These are phyloP conservation scores for Rhododendron kiyosumense DNA, from an alignment of 148 eudicot species.

Conservation along the genomic window DNA sequence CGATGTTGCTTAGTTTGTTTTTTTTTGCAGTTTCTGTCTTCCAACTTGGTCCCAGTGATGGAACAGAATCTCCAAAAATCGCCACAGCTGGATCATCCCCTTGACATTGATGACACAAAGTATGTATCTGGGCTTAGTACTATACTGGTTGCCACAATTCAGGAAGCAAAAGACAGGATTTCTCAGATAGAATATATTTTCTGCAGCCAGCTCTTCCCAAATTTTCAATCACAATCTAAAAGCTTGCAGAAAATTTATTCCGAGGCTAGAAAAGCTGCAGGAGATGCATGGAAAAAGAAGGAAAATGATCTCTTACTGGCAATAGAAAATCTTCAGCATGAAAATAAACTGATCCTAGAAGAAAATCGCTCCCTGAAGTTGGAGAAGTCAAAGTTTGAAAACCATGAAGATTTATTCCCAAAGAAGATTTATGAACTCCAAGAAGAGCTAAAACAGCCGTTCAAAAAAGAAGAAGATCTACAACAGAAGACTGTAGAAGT, in stretches of 20 bases:
- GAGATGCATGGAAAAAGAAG: conserved; percentile 52
- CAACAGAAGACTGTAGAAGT: conserved; percentile 32
- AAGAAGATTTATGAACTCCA: conserved; percentile 32
- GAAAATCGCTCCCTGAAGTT: conserved; percentile 39
- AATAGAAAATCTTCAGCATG: conserved; percentile 40
- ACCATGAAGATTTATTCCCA: not conserved
- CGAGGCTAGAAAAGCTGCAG: conserved; percentile 63
- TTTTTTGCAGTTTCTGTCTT: conserved; percentile 8
- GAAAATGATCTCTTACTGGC: conserved; percentile 42
- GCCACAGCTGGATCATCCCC: conserved; percentile 24
- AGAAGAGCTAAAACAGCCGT: conserved; percentile 28
- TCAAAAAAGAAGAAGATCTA: conserved; percentile 28
- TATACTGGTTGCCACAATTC: conserved; percentile 72
- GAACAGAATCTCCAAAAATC: conserved; percentile 32
- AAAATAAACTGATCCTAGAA: conserved; percentile 39
- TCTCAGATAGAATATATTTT: conserved; percentile 86
- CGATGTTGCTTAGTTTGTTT: not conserved
- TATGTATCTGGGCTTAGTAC: conserved; percentile 71
- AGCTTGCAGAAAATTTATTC: conserved; percentile 36
- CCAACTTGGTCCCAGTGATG: conserved; percentile 23
- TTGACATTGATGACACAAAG: conserved; percentile 46
- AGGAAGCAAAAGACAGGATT: conserved; percentile 80
- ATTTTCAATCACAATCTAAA: conserved; percentile 49
- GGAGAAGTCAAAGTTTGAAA: conserved; percentile 32
- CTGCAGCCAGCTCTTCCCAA: conserved; percentile 75